Base-by-base conservation (phyloP, 1,284 basidiomycete genomes). In the Ganoderma leucocontextum region DNA sequence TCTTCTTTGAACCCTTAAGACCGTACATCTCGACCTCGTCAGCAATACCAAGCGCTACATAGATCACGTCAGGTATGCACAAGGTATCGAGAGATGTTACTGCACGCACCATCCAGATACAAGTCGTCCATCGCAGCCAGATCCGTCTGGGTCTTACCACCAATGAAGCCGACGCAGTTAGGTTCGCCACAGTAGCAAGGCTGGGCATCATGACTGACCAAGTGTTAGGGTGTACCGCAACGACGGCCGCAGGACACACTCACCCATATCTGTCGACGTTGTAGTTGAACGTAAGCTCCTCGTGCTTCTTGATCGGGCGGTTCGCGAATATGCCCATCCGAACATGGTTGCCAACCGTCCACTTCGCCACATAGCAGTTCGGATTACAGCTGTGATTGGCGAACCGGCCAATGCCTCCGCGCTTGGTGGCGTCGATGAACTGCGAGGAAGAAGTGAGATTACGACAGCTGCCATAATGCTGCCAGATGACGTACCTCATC, bases 221-320 rank as follows among this genome's bases (percentile, higher is more conserved):
- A 19, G 10, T 13, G 19, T 65, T 29, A 68, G 22, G 38, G 3
- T 29, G 5, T 4, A 6, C 15, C 36, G 39, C 19, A 9, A 19
- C 5, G 2, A 22, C 39, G 60, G 42, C 15, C 5, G 12, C 22
- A 49, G n/a, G 35, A 22, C 2, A 9, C 19, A 85, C 92, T 68
- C 72, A 96, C 95, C 97, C 97, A 79, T 99, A 99, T 68, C 98
- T 94, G 80, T 99, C 98, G 58, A 99, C 98, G 78, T 99, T 99
- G 80, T 99, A 99, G 81, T 99, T 99, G 85, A 99, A 99, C 0
- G 97, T 99, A 72, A 99, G 83, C 81, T 99, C 98, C 78, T 99
- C 98, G 72, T 95, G 82, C 77, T 89, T 88, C 77, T 86, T 80
- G 74, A 99, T 94, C 70, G 88, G 80, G 68, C 97, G 87, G 77